These are phyloP conservation scores for Colletotrichum gigasporum DNA, from an alignment of 2,329 filamentous ascomycete genomes.

Conservation along the genomic window DNA sequence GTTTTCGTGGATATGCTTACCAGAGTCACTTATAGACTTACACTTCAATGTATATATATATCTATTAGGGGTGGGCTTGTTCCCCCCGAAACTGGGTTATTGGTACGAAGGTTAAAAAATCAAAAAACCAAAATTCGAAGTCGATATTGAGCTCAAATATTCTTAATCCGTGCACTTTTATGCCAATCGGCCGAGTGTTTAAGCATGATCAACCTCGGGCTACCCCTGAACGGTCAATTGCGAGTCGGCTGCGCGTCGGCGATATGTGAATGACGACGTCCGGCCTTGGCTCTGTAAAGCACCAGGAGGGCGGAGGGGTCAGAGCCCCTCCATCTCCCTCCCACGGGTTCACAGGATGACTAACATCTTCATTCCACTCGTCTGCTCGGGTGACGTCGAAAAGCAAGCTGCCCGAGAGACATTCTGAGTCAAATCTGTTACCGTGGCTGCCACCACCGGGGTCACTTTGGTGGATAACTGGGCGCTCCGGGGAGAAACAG, in stretches of 20 bases:
- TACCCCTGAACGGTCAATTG: too few relatives aligned
- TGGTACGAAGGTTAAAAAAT: neutral
- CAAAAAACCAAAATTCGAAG: neutral
- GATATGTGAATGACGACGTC: too few relatives aligned
- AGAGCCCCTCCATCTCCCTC: neutral
- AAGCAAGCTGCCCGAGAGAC: neutral
- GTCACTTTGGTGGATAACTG: too few relatives aligned
- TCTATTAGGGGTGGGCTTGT: neutral
- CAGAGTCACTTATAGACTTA: constrained; percentile 11
- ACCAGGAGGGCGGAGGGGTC: neutral
- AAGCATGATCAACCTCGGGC: neutral
- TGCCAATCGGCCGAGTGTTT: neutral
- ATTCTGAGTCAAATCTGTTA: neutral
- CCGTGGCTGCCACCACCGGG: constrained; percentile 9
- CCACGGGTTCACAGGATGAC: neutral
- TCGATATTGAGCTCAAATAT: neutral
- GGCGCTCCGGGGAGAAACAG: neutral
- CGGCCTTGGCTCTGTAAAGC: neutral
- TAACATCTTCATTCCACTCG: neutral
- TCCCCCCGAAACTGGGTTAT: neutral
- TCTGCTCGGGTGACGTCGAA: neutral
- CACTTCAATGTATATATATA: constrained; percentile 31
- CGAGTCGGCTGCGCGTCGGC: too few relatives aligned
- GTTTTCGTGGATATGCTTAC: constrained; percentile 17
- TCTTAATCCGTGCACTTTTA: too few relatives aligned